A percentile compares a stretch with the other conserved stretches of the same genome.
These are phyloP conservation scores for Ophioceras dolichostomum DNA, from an alignment of 2,329 filamentous ascomycete species.

Conservation along the genomic window DNA sequence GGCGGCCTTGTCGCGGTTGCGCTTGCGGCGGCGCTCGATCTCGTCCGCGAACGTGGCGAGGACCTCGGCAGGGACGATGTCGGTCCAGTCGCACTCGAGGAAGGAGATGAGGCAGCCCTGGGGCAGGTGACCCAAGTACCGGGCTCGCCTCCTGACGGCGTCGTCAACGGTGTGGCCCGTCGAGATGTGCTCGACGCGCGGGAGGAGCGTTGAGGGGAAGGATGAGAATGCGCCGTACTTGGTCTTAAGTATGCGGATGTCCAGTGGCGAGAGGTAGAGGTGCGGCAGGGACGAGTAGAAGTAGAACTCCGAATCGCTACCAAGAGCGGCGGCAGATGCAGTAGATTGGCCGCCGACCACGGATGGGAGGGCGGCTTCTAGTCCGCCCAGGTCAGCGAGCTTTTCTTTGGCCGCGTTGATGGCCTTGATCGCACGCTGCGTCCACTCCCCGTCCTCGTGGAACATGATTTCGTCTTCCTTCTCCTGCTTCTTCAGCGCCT, in stretches of 20 bases:
- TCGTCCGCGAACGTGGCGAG: slow-evolving; percentile 67
- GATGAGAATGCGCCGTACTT: slow-evolving; percentile 73
- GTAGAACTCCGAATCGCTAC: slow-evolving; percentile 44
- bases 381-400: slow-evolving; percentile 32
- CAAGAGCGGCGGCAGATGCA: slow-evolving; percentile 4
- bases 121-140: slow-evolving; percentile 78
- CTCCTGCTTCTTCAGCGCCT: slow-evolving; percentile 62
- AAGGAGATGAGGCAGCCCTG: slow-evolving; percentile 87
- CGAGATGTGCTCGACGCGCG: slow-evolving; percentile 79
- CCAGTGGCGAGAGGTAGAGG: slow-evolving; percentile 78
- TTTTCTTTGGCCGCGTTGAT: slow-evolving; percentile 69
- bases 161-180: slow-evolving; percentile 83
- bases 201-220: slow-evolving; percentile 78
- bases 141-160: slow-evolving; percentile 67
- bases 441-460: slow-evolving; percentile 87
- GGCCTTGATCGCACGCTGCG: slow-evolving; percentile 65
- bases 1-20: slow-evolving; percentile 69
- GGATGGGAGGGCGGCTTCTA: slow-evolving; percentile 11
- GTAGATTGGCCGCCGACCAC: too few relatives aligned
- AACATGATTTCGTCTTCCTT: slow-evolving; percentile 87
- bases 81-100: slow-evolving; percentile 89
- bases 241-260: slow-evolving; percentile 84
- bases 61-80: slow-evolving; percentile 65
- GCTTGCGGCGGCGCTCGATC: slow-evolving; percentile 62
- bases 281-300: slow-evolving; percentile 85